phyloP scores from a whole-genome alignment of 805 yeast species.

The Candida silvatica region DNA sequence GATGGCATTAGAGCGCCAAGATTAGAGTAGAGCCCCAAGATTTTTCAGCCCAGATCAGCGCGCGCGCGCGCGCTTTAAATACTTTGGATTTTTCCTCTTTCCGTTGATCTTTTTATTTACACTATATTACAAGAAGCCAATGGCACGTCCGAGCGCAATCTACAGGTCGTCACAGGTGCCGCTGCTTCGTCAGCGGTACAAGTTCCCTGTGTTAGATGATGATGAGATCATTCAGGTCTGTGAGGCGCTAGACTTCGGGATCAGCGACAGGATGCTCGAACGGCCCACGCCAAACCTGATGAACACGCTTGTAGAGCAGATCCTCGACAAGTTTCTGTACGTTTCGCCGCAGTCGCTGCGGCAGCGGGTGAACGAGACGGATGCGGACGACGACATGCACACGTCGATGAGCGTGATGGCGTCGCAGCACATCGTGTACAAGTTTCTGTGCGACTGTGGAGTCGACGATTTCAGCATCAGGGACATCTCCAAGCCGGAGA shows the following conservation, averaged over 20 bases:
- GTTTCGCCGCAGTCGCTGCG: slow-evolving; percentile 23
- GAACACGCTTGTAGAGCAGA: slow-evolving; percentile 25
- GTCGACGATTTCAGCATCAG: slow-evolving; percentile 65
- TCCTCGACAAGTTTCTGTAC: slow-evolving; percentile 25
- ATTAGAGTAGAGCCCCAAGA: too few species aligned
- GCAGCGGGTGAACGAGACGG: slow-evolving; percentile 17
- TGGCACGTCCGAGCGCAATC: slow-evolving; percentile 29
- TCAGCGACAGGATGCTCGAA: slow-evolving; percentile 20
- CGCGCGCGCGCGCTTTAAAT: not conserved
- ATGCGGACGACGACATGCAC: slow-evolving; percentile 6
- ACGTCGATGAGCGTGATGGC: slow-evolving; percentile 43
- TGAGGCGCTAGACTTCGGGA: slow-evolving; percentile 21
- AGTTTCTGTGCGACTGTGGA: slow-evolving; percentile 65
- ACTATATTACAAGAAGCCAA: too few species aligned
- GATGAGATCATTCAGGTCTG: slow-evolving; percentile 20
- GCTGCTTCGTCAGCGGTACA: slow-evolving; percentile 16
- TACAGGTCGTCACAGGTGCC: slow-evolving; percentile 21
- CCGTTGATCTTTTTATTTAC: not conserved
- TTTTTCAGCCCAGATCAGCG: too few species aligned
- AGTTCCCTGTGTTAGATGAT: slow-evolving; percentile 25
- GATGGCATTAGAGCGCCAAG: too few species aligned
- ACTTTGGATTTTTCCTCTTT: not conserved
- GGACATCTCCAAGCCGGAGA: slow-evolving; percentile 76
- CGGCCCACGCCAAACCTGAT: slow-evolving; percentile 25
- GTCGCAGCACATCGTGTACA: slow-evolving; percentile 49